These are phyloP conservation scores for Zygosaccharomyces siamensis DNA, from an alignment of 805 yeast genomes.

Conservation along the genomic window DNA sequence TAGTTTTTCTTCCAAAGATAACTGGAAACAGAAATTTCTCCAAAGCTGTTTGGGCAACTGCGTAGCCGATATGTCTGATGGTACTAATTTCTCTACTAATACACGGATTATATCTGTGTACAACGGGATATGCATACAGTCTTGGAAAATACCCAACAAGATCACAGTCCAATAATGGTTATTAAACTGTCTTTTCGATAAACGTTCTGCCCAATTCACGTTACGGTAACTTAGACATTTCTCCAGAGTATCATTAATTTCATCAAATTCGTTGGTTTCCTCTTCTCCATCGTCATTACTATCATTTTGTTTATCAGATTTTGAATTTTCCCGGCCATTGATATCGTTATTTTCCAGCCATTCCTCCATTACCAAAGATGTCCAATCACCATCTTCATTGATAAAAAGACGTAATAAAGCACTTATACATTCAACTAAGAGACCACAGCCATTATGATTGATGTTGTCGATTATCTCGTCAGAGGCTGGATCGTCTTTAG, in stretches of 20 bases:
- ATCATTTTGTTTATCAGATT: slow-evolving; percentile 5
- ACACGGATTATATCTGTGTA: slow-evolving; percentile 39
- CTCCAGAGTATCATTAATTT: slow-evolving; percentile 28
- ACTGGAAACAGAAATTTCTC: slow-evolving; percentile 49
- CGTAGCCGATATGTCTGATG: slow-evolving; percentile 22
- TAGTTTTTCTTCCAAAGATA: slow-evolving; percentile 52
- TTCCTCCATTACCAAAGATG: slow-evolving; percentile 26
- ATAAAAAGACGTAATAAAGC: slow-evolving; percentile 31
- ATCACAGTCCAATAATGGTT: slow-evolving; percentile 85
- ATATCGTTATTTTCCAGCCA: slow-evolving; percentile 24
- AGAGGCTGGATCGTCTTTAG: slow-evolving; percentile 19
- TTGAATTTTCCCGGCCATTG: not conserved
- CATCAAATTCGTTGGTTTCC: slow-evolving; percentile 22
- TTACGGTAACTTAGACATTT: slow-evolving; percentile 51
- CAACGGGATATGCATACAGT: slow-evolving; percentile 28
- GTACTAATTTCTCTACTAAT: slow-evolving; percentile 54
- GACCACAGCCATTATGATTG: slow-evolving; percentile 23
- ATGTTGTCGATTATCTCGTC: slow-evolving; percentile 27
- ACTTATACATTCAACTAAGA: slow-evolving; percentile 29
- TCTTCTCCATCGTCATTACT: slow-evolving; percentile 28
- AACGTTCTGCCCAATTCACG: slow-evolving; percentile 70
- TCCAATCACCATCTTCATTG: slow-evolving; percentile 34
- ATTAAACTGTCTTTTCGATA: slow-evolving; percentile 66
- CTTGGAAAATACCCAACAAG: slow-evolving; percentile 61
- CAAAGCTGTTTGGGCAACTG: slow-evolving; percentile 38